Evolutionary conservation across 306 rosid species (phyloP).

Genomic region (Medicago ruthenica): DNA sequence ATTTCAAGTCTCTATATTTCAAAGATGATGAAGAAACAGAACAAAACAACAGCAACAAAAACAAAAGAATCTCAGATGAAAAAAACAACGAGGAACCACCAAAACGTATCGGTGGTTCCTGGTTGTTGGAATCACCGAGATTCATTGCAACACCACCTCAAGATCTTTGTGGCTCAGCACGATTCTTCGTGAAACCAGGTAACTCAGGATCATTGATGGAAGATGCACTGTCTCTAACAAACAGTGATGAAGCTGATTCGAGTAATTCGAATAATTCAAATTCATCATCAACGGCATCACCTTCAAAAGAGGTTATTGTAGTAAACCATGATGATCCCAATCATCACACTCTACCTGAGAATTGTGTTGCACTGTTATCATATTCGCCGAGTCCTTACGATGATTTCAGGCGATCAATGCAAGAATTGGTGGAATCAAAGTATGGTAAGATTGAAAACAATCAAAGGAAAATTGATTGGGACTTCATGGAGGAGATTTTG

Average conservation of each 20-base stretch:
- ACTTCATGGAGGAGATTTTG: slow-evolving; percentile 80
- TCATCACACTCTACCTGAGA: slow-evolving; percentile 45
- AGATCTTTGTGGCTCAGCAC: not conserved
- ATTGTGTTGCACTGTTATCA: slow-evolving; percentile 61
- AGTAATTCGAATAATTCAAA: slow-evolving; percentile 10
- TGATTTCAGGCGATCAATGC: slow-evolving; percentile 76
- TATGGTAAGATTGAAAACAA: slow-evolving; percentile 22
- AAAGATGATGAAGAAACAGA: slow-evolving; percentile 48
- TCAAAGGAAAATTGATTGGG: slow-evolving; percentile 64
- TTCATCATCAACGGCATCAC: slow-evolving; percentile 24
- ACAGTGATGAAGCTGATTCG: slow-evolving; percentile 54
- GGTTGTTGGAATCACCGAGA: slow-evolving; percentile 49
- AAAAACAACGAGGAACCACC: not conserved
- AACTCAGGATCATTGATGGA: slow-evolving; percentile 59
- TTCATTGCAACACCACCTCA: slow-evolving; percentile 20
- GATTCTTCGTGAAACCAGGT: slow-evolving; percentile 56
- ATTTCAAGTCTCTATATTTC: slow-evolving; percentile 70
- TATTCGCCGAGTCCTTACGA: slow-evolving; percentile 56
- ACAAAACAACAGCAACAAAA: not conserved
- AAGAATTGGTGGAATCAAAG: slow-evolving; percentile 60
- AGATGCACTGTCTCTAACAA: slow-evolving; percentile 45
- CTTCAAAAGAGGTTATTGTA: not conserved
- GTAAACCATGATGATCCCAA: not conserved
- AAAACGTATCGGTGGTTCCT: slow-evolving; percentile 15
- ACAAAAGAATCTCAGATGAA: slow-evolving; percentile 15